Base-by-base conservation (phyloP, 768 basidiomycete genomes). In the Megacollybia marginata region DNA sequence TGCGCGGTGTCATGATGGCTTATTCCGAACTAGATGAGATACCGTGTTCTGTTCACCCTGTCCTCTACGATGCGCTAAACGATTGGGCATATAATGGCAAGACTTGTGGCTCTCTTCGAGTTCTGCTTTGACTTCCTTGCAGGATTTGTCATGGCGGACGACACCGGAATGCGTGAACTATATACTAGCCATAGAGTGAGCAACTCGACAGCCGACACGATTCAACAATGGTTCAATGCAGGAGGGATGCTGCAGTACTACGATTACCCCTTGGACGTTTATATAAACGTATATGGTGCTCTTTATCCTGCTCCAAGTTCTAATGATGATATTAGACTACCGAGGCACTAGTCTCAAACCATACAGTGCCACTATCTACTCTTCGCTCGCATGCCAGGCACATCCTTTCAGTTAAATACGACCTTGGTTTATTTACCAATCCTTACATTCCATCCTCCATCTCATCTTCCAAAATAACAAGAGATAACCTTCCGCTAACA, bases 21-120 rank as follows among this genome's bases (percentile, higher is more conserved):
- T 62, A 62, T 35, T 55, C 57, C 42, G 60, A 62, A 43, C 57
- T 62, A n/a, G 60, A 62, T 45, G 57, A 57, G 19, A 53, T 62
- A 16, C 60, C 60, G 0, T 54, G 58, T 1, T 49, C 49, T n/a
- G 58, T 62, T 19, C 55, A 59, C 36, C 57, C 60, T 1, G 46
- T 59, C 20, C 54, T 62, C 1, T 62, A 59, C 35, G 53, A 53
- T 18, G 57, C 60, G 6, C 46, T 62, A 48, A 51, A 53, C 18
- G 60, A 62, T 23, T 62, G 58, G 58, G 60, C 55, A 12, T 62
- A 57, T 40, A 58, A 62, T 40, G 60, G 60, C 23, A 28, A 28
- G 23, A 28, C 52, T 44, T 42, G 16, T 48, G 33, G 12, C 19
- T 34, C 28, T 31, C 42, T 9, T 40, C 38, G 38, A 28, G 23